Evolutionary conservation across 345 rosid genomes (phyloP), one percentile per base, ranked within the genome.

Genomic region (Bruguiera sexangula): DNA sequence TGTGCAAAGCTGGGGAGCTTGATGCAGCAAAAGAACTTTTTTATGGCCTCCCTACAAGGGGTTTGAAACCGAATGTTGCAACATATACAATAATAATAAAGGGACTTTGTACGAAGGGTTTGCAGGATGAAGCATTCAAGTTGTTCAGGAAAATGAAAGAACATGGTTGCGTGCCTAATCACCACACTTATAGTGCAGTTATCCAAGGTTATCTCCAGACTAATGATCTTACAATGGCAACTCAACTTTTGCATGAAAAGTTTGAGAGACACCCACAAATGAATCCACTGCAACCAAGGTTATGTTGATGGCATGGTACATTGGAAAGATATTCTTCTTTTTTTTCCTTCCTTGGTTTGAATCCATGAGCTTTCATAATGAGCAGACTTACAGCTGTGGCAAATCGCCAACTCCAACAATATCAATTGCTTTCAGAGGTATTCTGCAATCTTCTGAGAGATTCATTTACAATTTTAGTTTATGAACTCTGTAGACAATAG

Each of bases 91-190:
- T 46, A 36, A 46, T 56, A 4, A 39, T 72, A 20, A 46, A 31
- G 16, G 69, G 64, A 64, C 58, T 64, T 64, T 72, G 57, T 22
- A 13, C 6, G 29, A 43, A 53, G 58, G 75, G 69, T 24, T 57
- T 72, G 26, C 32, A 31, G 18, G 26, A 72, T 57, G 75, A 72
- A 39, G 75, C 75, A 24, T 72, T 39, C 6, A n/a, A 39, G 55
- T 50, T 72, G 13, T 57, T 56, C n/a, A 57, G 69, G 24, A 43
- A 43, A 65, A 72, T 72, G 75, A 50, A 72, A 56, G 58, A 20
- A n/a, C 20, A 26, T 29, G 63, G 57, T 8, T 54, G 63, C 30
- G 1, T 30, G 22, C 69, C 63, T 16, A n/a, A 63, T 57, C 27
- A 18, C 24, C 20, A 31, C 46, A 24, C 69, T 1, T 71, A 55